These are phyloP conservation scores for Auxenochlorella protothecoides DNA, from an alignment of 139 green algal genomes.

Conservation along the genomic window DNA sequence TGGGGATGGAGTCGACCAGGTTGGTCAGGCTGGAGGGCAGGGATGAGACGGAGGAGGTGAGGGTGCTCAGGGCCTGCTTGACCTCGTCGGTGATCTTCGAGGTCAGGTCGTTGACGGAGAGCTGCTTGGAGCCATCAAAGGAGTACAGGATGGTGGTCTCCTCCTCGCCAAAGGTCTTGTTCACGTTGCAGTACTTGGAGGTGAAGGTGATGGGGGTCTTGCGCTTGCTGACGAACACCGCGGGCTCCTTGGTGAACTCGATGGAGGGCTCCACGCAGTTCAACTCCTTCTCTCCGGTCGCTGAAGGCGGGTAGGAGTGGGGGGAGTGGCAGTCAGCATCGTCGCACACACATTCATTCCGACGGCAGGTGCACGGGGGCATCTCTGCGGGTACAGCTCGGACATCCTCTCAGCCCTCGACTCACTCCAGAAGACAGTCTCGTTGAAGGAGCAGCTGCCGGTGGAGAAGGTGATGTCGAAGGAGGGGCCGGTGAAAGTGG, in stretches of 20 bases:
- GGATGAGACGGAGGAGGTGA: not conserved
- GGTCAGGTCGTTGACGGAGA: constrained; percentile 8
- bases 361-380: not conserved
- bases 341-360: not conserved
- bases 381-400: too few species aligned
- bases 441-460: constrained; percentile 21
- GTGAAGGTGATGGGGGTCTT: constrained; percentile 13
- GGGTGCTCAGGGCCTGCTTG: constrained; percentile 6
- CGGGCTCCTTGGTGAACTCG: not conserved
- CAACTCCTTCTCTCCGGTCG: constrained; percentile 1
- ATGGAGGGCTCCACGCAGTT: constrained; percentile 20
- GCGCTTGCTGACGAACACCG: constrained; percentile 1
- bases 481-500: constrained; percentile 10
- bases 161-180: constrained; percentile 19
- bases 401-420: too few species aligned
- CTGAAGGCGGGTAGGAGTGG: not conserved
- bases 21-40: too few species aligned
- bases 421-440: not conserved
- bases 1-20: not conserved
- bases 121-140: constrained; percentile 19
- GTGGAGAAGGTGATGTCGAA: constrained; percentile 11
- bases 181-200: constrained; percentile 26
- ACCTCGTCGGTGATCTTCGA: constrained; percentile 9
- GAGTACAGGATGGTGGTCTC: constrained; percentile 20
- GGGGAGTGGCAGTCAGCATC: not conserved